A percentile compares a stretch with the other conserved stretches of the same genome.
Evolutionary conservation across 2,329 filamentous ascomycete species (phyloP).

Genomic region (Neonectria sp.): DNA sequence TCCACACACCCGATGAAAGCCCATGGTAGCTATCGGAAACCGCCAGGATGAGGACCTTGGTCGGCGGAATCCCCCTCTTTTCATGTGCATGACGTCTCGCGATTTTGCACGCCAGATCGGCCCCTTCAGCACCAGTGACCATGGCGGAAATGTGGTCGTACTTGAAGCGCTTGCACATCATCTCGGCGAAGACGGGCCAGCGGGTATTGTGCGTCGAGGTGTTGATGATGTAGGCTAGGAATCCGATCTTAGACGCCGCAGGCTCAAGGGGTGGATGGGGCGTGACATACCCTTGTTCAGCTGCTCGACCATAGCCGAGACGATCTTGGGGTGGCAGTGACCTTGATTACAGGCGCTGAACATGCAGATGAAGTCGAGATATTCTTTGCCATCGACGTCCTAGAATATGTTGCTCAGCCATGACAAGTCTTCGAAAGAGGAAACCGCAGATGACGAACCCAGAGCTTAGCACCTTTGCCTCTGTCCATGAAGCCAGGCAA

Average conservation of each 20-base stretch:
- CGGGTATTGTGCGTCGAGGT: conserved; percentile 41
- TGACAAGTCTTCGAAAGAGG: neutral
- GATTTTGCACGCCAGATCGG: conserved; percentile 41
- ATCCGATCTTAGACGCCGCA: too few relatives aligned
- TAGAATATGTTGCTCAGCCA: neutral
- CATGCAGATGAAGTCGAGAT: conserved; percentile 12
- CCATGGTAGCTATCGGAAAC: conserved; percentile 42
- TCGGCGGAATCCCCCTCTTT: conserved; percentile 41
- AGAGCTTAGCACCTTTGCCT: neutral
- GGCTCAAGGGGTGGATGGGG: too few relatives aligned
- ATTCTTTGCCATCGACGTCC: conserved; percentile 8
- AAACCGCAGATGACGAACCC: neutral
- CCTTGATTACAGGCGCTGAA: conserved; percentile 41
- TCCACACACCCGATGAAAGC: neutral
- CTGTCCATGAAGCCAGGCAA: conserved; percentile 2
- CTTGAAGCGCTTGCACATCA: conserved; percentile 39
- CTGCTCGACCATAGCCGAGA: neutral
- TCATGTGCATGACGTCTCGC: conserved; percentile 41
- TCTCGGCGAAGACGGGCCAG: conserved; percentile 43
- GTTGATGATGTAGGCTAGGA: conserved; percentile 26
- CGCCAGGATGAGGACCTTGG: conserved; percentile 42
- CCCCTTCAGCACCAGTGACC: conserved; percentile 42
- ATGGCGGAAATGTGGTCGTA: conserved; percentile 41
- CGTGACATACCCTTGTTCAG: neutral
- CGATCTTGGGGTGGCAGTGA: conserved; percentile 26